phyloP scores from a whole-genome alignment of 2,329 filamentous ascomycete genomes.

The Tolypocladium guangdongense region DNA sequence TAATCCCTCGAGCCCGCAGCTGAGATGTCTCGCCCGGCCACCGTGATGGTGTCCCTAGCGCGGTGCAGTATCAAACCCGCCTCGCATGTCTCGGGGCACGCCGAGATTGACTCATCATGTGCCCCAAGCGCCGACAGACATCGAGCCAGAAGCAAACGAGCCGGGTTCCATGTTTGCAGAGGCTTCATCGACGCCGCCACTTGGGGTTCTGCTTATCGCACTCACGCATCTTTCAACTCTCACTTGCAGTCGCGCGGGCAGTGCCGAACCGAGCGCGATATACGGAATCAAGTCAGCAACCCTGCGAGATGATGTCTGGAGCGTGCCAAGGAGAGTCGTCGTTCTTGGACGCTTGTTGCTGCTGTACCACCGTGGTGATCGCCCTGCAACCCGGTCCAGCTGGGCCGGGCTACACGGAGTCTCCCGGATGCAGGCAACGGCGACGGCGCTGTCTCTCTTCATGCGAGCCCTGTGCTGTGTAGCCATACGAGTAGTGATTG shows the following conservation, averaged over 20 bases:
- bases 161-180: no score
- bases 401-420: background rate
- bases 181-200: background rate
- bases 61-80: no score
- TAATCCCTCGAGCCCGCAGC: background rate
- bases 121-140: background rate
- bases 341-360: background rate
- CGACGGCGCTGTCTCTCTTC: background rate
- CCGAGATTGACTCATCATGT: background rate
- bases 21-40: no score
- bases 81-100: no score
- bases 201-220: background rate
- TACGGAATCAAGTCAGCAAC: background rate
- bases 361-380: background rate
- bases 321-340: background rate
- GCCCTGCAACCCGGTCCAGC: background rate
- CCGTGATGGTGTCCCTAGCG: no score
- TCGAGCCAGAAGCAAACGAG: background rate
- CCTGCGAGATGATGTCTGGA: background rate
- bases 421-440: background rate
- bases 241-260: background rate
- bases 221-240: background rate
- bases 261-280: background rate
- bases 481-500: background rate
- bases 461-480: background rate